Evolutionary conservation across 78 protist genomes (phyloP).

Genomic region (Chrysochromulina parva): DNA sequence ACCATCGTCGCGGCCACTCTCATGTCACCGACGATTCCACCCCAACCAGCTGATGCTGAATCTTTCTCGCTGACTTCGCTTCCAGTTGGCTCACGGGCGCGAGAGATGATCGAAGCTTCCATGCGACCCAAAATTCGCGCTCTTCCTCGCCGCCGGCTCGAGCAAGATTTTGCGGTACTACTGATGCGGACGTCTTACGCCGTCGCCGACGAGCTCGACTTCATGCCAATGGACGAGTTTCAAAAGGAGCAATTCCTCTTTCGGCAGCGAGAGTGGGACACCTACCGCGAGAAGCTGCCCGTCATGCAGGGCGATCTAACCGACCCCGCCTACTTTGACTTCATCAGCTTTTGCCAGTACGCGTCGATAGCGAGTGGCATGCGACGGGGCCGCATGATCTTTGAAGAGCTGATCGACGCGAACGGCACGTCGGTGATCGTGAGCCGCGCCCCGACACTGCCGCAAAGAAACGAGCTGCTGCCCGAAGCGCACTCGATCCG

Average conservation of each 20-base stretch:
- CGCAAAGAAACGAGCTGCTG: not conserved
- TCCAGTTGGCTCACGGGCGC: too few relatives aligned
- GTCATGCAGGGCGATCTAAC: constrained; percentile 31
- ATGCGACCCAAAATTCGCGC: not conserved
- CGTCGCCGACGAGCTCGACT: constrained; percentile 7
- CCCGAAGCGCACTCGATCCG: not conserved
- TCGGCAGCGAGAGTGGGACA: constrained; percentile 25
- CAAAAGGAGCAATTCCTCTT: constrained; percentile 25
- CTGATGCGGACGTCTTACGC: constrained; percentile 14
- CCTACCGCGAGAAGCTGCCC: not conserved
- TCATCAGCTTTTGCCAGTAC: constrained; percentile 27
- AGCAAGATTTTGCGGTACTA: constrained; percentile 29
- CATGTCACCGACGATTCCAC: too few relatives aligned
- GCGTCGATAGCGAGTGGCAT: not conserved
- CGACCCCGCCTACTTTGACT: constrained; percentile 37
- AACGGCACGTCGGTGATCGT: not conserved
- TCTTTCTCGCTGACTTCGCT: too few relatives aligned
- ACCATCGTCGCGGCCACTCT: too few relatives aligned
- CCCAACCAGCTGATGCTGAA: too few relatives aligned
- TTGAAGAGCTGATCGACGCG: constrained; percentile 20
- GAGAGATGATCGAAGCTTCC: too few relatives aligned
- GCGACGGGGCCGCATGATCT: not conserved
- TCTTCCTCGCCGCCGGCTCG: not conserved
- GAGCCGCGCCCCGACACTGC: not conserved
- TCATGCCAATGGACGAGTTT: constrained; percentile 24